Conservation (phyloP, 148 eudicot genomes). For the Persicaria tinctoria region DNA sequence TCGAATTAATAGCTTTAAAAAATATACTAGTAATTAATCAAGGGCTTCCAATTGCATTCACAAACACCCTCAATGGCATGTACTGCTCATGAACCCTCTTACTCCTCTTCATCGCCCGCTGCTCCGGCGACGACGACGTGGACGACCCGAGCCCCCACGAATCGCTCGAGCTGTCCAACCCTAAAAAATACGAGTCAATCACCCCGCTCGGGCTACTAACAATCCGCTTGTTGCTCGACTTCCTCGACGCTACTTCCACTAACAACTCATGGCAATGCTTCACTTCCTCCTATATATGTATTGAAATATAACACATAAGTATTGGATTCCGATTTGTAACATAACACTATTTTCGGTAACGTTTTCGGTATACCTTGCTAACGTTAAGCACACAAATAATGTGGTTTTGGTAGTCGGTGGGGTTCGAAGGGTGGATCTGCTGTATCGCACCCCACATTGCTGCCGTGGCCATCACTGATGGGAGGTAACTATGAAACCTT, state of each 20-base stretch:
- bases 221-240: not conserved
- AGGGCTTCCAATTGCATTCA: slow-evolving; percentile 1
- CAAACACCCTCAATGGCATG: slow-evolving; percentile 1
- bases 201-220: not conserved
- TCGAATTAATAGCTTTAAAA: not conserved
- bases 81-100: slow-evolving; percentile 11
- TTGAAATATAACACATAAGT: no score
- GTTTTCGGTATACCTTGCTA: slow-evolving; percentile 34
- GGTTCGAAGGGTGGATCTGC: slow-evolving; percentile 41
- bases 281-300: not conserved
- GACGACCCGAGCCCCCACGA: not conserved
- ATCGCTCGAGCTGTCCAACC: not conserved
- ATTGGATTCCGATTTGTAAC: no score
- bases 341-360: no score
- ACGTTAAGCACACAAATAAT: slow-evolving; percentile 50
- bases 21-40: not conserved
- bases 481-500: slow-evolving; percentile 45
- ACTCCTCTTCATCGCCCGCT: not conserved
- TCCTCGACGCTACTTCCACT: not conserved
- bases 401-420: slow-evolving; percentile 47
- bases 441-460: slow-evolving; percentile 69
- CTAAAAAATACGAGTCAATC: not conserved
- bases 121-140: not conserved
- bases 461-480: slow-evolving; percentile 72
- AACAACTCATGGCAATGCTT: not conserved